Percentiles rank a stretch among this genome's conserved stretches.
phyloP scores from a whole-genome alignment of 2,329 filamentous ascomycete species.

The Sporothrix protearum region DNA sequence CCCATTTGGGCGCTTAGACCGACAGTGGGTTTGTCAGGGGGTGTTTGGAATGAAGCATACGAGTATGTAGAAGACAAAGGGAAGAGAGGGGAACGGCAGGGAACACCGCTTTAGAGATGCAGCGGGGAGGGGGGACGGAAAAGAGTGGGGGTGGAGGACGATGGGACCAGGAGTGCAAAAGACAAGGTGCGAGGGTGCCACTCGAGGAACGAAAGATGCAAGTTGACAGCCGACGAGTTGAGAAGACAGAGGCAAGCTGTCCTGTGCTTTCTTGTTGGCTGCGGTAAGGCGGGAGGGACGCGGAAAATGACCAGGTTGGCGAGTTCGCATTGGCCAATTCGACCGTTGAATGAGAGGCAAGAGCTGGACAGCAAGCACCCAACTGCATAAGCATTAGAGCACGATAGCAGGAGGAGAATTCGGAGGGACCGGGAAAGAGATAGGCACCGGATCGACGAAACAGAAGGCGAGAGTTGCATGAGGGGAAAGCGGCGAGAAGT shows the following conservation, averaged over 20 bases:
- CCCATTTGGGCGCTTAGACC: conserved; percentile 15
- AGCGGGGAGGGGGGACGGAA: conserved; percentile 1
- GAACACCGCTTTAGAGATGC: not conserved
- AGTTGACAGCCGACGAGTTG: not conserved
- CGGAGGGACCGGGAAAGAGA: not conserved
- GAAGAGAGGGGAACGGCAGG: not conserved
- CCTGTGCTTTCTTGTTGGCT: not conserved
- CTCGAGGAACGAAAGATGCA: not conserved
- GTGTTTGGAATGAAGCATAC: no score
- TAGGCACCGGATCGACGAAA: not conserved
- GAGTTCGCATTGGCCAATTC: conserved; percentile 3
- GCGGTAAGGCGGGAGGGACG: not conserved
- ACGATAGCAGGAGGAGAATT: not conserved
- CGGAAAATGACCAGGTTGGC: not conserved
- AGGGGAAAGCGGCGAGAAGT: conserved; percentile 2
- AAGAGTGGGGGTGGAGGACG: not conserved
- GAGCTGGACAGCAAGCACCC: not conserved
- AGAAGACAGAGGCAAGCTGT: not conserved
- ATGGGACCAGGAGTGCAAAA: conserved; percentile 5
- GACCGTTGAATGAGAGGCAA: not conserved
- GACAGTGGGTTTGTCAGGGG: not conserved
- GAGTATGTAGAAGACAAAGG: not conserved
- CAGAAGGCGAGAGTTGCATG: not conserved
- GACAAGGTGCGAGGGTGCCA: not conserved
- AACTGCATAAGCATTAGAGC: not conserved